Evolutionary conservation across 2,329 filamentous ascomycete species (phyloP), one percentile per base, ranked within the genome.

Genomic region (Alternaria alternata): DNA sequence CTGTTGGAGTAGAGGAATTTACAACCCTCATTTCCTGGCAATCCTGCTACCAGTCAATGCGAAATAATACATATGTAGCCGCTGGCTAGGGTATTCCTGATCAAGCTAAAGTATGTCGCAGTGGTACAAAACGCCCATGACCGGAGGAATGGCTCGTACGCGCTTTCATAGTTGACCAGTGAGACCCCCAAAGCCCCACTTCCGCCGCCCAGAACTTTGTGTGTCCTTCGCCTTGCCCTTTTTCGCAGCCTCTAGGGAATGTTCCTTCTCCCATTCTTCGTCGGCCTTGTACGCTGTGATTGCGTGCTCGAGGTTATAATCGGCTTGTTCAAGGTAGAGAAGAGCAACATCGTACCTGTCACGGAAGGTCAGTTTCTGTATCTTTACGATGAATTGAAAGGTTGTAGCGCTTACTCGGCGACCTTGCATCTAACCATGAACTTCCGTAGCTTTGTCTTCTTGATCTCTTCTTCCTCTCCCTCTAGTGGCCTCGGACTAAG

Each of bases 361-460:
- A 39, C 66, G 69, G 62, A 68, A 77, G 81, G 69, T 82, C 68
- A 82, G 79, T 66, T 54, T 64, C 39, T 22, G 8, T 57, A 42
- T 41, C 18, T 24, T n/a, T 16, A 9, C 7, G 4, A 11, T 16
- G 11, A 22, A 18, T 9, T 41, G 4, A 28, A 16, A 1, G n/a
- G 11, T 16, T 36, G 52, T 24, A n/a, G 8, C 39, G 81, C 84
- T 79, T 89, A 94, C 82, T 94, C 90, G 24, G 86, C 81, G 28
- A 92, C 89, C 75, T 94, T 94, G 79, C 89, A 92, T 1, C 85
- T 84, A 2, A 92, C 88, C 91, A 94, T 94, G 83, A 90, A 94
- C 62, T 90, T 86, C 42, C 92, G 84, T 34, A 94, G 84, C 72
- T 89, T 89, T 18, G 81, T 84, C 79, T 92, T 94, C 63, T 88